Base-by-base conservation (phyloP, 495 filamentous ascomycete species). In the Penicillium ochrochloron region DNA sequence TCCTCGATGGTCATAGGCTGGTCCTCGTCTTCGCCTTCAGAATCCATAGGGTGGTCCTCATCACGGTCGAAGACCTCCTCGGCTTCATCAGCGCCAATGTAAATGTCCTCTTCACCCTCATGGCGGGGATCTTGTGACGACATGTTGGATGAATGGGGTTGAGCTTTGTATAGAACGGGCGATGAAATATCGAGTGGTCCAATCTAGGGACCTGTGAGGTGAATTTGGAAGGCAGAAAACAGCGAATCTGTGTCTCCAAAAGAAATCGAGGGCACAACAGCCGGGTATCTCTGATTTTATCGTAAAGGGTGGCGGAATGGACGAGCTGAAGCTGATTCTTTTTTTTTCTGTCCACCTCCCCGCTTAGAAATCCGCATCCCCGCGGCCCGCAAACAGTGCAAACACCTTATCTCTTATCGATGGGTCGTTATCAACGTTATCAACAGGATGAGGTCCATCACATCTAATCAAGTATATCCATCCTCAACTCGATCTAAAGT, bases 41-140 rank as follows among this genome's bases (percentile, higher is more conserved):
- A 90, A 63, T 90, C 89, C 90, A 92, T 93, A 8, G 83, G 84
- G 34, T 90, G 82, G 68, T 94, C 90, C 33, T 85, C 88, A 67
- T 92, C 89, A n/a, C 76, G 77, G 41, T 85, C 80, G 55, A 88
- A 81, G 70, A 87, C 83, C 68, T 95, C 92, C 50, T 88, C 85
- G 44, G 88, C 88, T 67, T 94, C 91, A 56, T 89, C 86, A 57
- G 86, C 86, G 61, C 86, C 85, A 64, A 94, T 82, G 75, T 90
- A 85, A 61, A 73, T 78, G 21, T 81, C 82, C 29, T 84, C 76
- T 44, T 89, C 86, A 65, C 75, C 79, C 57, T 82, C 83, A 34
- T 81, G 81, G 67, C 79, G 73, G 55, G 68, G 79, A 63, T 82
- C 75, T 70, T 80, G 70, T 19, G 83, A 78, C 4, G 83, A 77